These are phyloP conservation scores for Kokia cookei DNA, from an alignment of 441 rosid species.

Conservation along the genomic window DNA sequence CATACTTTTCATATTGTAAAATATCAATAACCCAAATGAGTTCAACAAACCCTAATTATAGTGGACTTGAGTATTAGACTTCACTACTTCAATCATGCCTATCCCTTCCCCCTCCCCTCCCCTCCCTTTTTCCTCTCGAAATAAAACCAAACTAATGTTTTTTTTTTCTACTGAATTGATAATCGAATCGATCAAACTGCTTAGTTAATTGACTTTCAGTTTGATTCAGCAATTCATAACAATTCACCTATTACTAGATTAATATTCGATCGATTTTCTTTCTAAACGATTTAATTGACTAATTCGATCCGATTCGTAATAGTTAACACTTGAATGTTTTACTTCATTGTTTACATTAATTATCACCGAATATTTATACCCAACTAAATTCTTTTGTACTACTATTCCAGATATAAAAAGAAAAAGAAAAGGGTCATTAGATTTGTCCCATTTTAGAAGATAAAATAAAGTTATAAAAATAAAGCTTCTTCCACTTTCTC, in stretches of 20 bases:
- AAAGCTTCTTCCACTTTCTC: not conserved
- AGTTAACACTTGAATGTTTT: not conserved
- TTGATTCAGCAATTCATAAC: rapidly evolving
- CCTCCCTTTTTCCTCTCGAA: not conserved
- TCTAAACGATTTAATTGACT: not conserved
- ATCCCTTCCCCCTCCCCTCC: not conserved
- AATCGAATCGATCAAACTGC: too few relatives aligned
- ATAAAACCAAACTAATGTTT: not conserved
- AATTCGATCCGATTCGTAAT: too few relatives aligned
- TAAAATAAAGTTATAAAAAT: not conserved
- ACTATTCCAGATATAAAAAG: not conserved
- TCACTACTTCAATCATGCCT: not conserved
- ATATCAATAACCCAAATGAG: not conserved
- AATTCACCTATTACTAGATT: too few relatives aligned
- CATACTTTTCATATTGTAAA: not conserved
- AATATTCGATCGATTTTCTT: rapidly evolving
- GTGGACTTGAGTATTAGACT: not conserved
- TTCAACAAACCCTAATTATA: not conserved
- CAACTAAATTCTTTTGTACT: not conserved
- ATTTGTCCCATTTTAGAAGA: not conserved
- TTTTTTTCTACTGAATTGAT: too few relatives aligned
- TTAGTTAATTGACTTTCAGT: too few relatives aligned
- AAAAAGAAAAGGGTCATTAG: not conserved
- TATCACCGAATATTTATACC: not conserved
- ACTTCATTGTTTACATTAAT: not conserved